Conservation (phyloP, 2,329 filamentous ascomycete genomes). For the Pyrenophora teres region DNA sequence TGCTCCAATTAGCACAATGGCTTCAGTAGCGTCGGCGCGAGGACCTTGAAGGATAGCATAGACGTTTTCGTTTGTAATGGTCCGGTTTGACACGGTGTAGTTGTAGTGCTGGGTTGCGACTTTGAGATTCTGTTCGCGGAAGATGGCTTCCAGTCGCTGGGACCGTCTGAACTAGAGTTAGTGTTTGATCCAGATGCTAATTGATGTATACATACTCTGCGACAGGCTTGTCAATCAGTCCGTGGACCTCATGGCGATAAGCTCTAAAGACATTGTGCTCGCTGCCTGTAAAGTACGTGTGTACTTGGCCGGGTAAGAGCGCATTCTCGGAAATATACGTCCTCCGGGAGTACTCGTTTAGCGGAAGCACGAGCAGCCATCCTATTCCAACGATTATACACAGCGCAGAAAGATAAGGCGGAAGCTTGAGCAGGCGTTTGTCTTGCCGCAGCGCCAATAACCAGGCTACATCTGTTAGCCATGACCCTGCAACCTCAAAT, state of each 20-base stretch:
- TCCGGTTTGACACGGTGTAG: constrained; percentile 77
- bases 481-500: neutral
- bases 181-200: constrained; percentile 1
- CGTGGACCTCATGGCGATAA: constrained; percentile 81
- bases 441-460: constrained; percentile 76
- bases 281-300: constrained; percentile 95
- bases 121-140: constrained; percentile 81
- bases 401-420: constrained; percentile 83
- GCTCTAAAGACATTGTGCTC: constrained; percentile 94
- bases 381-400: constrained; percentile 83
- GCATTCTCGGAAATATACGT: constrained; percentile 99
- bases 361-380: constrained; percentile 87
- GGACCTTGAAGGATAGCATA: constrained; percentile 94
- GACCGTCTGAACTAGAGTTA: constrained; percentile 57
- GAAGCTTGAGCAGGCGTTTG: constrained; percentile 78
- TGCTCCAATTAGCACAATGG: constrained; percentile 87
- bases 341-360: constrained; percentile 85
- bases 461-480: constrained; percentile 51
- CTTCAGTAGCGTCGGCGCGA: constrained; percentile 93
- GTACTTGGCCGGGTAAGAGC: constrained; percentile 90
- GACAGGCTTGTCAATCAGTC: constrained; percentile 54
- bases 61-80: constrained; percentile 81
- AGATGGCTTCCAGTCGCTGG: constrained; percentile 73
- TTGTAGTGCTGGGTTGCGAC: constrained; percentile 85
- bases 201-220: constrained; percentile 39